These are phyloP conservation scores for Phytophthora sp. DNA, from an alignment of 352 stramenopile genomes.

Conservation along the genomic window DNA sequence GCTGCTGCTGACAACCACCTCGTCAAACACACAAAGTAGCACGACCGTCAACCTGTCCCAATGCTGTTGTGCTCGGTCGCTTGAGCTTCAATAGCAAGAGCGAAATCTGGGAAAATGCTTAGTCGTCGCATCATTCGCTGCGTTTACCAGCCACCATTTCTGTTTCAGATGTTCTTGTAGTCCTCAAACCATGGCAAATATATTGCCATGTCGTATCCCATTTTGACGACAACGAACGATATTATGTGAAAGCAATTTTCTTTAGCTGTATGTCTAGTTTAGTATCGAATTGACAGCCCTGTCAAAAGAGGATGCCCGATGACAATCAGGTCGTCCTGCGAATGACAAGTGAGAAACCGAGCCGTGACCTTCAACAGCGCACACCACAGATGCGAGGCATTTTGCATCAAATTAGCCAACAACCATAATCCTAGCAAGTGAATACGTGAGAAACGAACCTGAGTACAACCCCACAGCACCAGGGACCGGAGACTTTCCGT, in stretches of 20 bases:
- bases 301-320: slow-evolving; percentile 75
- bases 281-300: slow-evolving; percentile 76
- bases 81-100: slow-evolving; percentile 8
- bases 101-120: slow-evolving; percentile 27
- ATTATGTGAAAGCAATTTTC: background rate
- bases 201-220: slow-evolving; percentile 13
- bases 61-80: background rate
- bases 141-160: slow-evolving; percentile 4
- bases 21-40: background rate
- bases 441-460: slow-evolving; percentile 39
- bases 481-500: slow-evolving; percentile 52
- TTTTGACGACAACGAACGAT: background rate
- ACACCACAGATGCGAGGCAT: background rate
- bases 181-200: slow-evolving; percentile 8
- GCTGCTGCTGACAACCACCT: background rate
- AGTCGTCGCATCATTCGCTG: slow-evolving; percentile 16
- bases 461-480: slow-evolving; percentile 79
- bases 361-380: slow-evolving; percentile 56
- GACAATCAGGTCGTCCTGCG: slow-evolving; percentile 65
- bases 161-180: slow-evolving; percentile 17
- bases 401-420: background rate
- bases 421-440: background rate
- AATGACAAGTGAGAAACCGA: slow-evolving; percentile 74
- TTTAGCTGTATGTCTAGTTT: no score
- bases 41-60: slow-evolving; percentile 1